Evolutionary conservation across 176 grass and related monocot genomes (phyloP).

Genomic region (Themeda triandra): DNA sequence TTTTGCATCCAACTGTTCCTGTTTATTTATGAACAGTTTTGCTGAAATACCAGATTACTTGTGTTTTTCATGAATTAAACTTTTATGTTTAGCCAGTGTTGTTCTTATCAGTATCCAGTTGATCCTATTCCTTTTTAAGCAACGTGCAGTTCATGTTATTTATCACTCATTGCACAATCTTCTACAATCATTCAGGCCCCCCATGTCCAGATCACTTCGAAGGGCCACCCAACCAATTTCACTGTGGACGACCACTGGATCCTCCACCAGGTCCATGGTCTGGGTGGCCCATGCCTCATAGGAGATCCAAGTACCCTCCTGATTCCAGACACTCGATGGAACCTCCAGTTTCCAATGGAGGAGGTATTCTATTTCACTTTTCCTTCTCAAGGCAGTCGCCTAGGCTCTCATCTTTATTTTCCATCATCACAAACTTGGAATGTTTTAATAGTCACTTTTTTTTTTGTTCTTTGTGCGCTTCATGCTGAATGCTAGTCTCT

Average conservation of each 20-base stretch:
- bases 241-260: slow-evolving; percentile 55
- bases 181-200: slow-evolving; percentile 41
- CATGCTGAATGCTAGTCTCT: background rate
- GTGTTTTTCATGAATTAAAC: background rate
- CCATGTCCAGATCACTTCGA: slow-evolving; percentile 51
- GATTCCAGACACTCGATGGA: slow-evolving; percentile 50
- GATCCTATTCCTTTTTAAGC: background rate
- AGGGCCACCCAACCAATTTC: slow-evolving; percentile 32
- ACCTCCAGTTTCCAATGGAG: slow-evolving; percentile 49
- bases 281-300: slow-evolving; percentile 65
- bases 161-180: background rate
- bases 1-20: background rate
- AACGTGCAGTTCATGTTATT: background rate
- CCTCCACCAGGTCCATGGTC: slow-evolving; percentile 55
- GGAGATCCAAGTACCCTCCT: slow-evolving; percentile 54
- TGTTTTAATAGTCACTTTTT: background rate
- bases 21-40: background rate
- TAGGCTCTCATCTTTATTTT: background rate
- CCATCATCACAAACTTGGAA: background rate
- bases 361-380: slow-evolving; percentile 50
- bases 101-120: slow-evolving; percentile 6
- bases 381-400: background rate
- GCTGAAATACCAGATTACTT: background rate
- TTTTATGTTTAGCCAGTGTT: slow-evolving; percentile 14
- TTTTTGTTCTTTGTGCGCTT: background rate